Evolutionary conservation across 1,139 yeast species (phyloP).

Genomic region (Sugiyamaella novakii): DNA sequence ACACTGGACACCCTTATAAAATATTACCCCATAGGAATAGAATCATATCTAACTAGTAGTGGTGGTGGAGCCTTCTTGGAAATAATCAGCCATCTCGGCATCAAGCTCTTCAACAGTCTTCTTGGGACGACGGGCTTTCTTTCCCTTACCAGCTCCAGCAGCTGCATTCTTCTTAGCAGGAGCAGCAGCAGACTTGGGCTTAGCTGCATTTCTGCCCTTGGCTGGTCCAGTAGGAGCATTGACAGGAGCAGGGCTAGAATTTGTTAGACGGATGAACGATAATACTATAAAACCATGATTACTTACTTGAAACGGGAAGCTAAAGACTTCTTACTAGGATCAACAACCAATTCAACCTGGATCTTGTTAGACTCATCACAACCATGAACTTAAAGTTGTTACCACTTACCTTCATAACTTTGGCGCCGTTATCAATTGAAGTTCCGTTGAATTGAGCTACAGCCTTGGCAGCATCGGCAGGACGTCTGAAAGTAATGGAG

Average conservation of each 20-base stretch:
- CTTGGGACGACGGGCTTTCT: constrained; percentile 52
- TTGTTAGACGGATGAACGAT: constrained; percentile 4
- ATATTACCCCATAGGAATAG: no score
- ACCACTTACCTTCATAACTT: constrained; percentile 58
- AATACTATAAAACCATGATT: no score
- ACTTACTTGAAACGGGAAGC: constrained; percentile 55
- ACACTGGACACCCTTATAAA: no score
- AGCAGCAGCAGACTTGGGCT: constrained; percentile 37
- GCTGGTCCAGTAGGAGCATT: constrained; percentile 28
- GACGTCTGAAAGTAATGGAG: constrained; percentile 71
- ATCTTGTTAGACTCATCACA: constrained; percentile 15
- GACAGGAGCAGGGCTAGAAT: constrained; percentile 15
- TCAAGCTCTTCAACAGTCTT: constrained; percentile 88
- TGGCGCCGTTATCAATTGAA: constrained; percentile 85
- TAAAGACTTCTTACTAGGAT: constrained; percentile 78
- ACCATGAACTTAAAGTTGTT: background rate
- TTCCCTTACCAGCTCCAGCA: constrained; percentile 37
- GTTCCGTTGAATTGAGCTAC: constrained; percentile 88
- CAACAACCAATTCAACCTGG: constrained; percentile 76
- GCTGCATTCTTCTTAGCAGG: constrained; percentile 34
- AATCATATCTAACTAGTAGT: background rate
- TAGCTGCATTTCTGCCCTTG: constrained; percentile 34
- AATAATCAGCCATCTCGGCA: constrained; percentile 93
- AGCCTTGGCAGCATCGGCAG: constrained; percentile 72
- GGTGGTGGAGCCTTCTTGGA: constrained; percentile 35